These are phyloP conservation scores for Scortechinia acanthostroma DNA, from an alignment of 2,329 filamentous ascomycete genomes.

Conservation along the genomic window DNA sequence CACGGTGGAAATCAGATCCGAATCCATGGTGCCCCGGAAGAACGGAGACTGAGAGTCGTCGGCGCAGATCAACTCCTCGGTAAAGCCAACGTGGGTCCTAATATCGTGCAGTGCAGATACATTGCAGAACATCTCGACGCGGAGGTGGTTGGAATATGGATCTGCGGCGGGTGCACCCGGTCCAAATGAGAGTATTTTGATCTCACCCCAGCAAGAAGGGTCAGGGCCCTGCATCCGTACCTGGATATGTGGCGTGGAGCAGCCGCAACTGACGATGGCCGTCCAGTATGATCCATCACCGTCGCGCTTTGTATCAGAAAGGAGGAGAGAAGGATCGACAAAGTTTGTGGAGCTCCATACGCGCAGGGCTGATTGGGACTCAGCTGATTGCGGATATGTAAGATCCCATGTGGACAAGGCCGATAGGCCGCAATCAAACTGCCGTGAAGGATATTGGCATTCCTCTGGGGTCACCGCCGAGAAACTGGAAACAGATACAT, in stretches of 20 bases:
- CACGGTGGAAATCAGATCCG: slow-evolving; percentile 8
- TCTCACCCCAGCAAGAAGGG: neutral
- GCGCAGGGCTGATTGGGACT: too few species aligned
- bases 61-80: slow-evolving; percentile 12
- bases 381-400: too few species aligned
- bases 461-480: too few species aligned
- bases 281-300: slow-evolving; percentile 3
- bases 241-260: slow-evolving; percentile 7
- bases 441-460: too few species aligned
- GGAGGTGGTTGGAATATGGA: slow-evolving; percentile 14
- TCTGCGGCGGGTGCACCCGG: slow-evolving; percentile 8
- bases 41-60: slow-evolving; percentile 15
- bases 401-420: too few species aligned
- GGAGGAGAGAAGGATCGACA: neutral
- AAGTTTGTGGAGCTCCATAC: neutral
- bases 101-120: slow-evolving; percentile 10
- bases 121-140: slow-evolving; percentile 15
- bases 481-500: too few species aligned
- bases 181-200: slow-evolving; percentile 8
- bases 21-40: slow-evolving; percentile 7
- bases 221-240: slow-evolving; percentile 3
- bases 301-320: neutral
- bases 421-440: too few species aligned
- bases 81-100: slow-evolving; percentile 13
- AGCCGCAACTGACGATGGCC: slow-evolving; percentile 7